phyloP scores from a whole-genome alignment of 257 asterid genomes.

The Solanum stenotomum region DNA sequence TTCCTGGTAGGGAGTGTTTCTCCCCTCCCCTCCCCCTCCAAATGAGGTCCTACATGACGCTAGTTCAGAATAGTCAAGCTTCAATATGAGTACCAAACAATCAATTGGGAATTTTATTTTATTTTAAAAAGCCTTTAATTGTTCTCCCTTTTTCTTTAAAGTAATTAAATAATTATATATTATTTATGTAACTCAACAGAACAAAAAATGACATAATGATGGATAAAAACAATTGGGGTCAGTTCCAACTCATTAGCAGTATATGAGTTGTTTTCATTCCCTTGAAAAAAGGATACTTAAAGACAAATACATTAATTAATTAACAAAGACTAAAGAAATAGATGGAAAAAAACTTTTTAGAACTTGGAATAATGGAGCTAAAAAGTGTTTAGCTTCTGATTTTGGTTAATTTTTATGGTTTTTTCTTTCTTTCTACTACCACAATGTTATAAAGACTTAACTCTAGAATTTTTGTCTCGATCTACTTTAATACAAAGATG shows the following conservation, averaged over 20 bases:
- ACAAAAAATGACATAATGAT: background rate
- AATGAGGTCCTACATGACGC: background rate
- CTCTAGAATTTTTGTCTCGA: background rate
- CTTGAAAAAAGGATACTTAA: background rate
- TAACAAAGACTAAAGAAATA: background rate
- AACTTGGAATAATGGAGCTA: background rate
- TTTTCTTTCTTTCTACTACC: background rate
- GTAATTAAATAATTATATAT: background rate
- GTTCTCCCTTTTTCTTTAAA: background rate
- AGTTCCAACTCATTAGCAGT: background rate
- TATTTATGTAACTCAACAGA: background rate
- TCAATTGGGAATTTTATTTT: too few relatives aligned
- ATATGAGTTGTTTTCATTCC: background rate
- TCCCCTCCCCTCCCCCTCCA: too few relatives aligned
- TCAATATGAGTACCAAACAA: background rate
- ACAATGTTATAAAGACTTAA: background rate
- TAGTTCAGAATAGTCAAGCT: too few relatives aligned
- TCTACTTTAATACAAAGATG: background rate
- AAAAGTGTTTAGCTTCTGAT: background rate
- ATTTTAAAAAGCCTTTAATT: background rate
- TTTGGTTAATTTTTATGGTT: background rate
- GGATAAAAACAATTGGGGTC: background rate
- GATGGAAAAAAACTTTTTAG: background rate
- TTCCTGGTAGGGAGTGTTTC: accelerated
- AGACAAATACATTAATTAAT: background rate